Base-by-base conservation (phyloP, 441 rosid genomes). In the Metrosideros polymorpha region DNA sequence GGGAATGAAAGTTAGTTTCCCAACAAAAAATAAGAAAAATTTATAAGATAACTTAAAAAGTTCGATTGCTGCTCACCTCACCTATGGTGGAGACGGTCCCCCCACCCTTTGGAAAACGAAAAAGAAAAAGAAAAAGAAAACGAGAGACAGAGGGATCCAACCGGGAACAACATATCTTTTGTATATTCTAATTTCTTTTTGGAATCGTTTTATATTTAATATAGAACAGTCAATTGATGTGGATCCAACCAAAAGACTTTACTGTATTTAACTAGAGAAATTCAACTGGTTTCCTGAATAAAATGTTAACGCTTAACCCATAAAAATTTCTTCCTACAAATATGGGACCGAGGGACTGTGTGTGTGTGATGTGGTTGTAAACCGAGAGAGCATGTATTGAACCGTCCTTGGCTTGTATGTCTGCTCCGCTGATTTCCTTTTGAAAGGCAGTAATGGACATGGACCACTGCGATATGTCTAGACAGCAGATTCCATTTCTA, bases 271-370 rank as follows among this genome's bases (percentile, higher is more conserved):
- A 39, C 47, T 39, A 0, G 27, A 39, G 47, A 43, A 22, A 39
- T 39, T 39, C 79, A 10, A 39, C 47, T 71, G 47, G 5, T 71
- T 66, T 71, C 79, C 39, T 39, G 49, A 71, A 22, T 71, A n/a
- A 71, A 39, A 71, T 39, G 47, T 42, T 39, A 22, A 22, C 45
- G 5, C 6, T 10, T 3, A 1, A 71, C 47, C 49, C 0, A 71
- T 12, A 71, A 71, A 71, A 24, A 9, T 12, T 24, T 25, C 59
- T 55, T 55, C 59, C 59, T 24, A 9, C 59, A 3, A 24, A 9
- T 25, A 55, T 39, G 79, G 47, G 0, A 39, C 45, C 6, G 5
- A 0, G 15, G 79, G 47, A 22, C 27, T 7, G 0, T 4, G 0
- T 9, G 10, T 1, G 42, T 7, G 0, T 7, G 0, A 63, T 8